A percentile compares a stretch with the other conserved stretches of the same genome.
Evolutionary conservation across 805 yeast species (phyloP).

Genomic region (Candida schatavii): DNA sequence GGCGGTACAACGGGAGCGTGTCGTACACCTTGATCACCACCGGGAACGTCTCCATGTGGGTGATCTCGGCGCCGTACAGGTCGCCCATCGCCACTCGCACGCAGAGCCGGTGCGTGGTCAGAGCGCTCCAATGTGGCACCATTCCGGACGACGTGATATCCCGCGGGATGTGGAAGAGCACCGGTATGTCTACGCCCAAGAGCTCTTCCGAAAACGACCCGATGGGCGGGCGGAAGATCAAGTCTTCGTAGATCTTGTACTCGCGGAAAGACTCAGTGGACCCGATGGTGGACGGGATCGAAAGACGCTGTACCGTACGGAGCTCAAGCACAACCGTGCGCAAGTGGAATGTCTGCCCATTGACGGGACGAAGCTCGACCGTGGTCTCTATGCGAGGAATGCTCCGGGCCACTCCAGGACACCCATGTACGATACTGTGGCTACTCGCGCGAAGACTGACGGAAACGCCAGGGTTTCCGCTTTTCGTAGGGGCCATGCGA

Average conservation of each 20-base stretch:
- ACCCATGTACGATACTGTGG: slow-evolving; percentile 55
- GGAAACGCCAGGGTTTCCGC: slow-evolving; percentile 6
- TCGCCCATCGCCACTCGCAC: slow-evolving; percentile 35
- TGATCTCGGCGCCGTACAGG: slow-evolving; percentile 25
- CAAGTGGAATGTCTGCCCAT: slow-evolving; percentile 45
- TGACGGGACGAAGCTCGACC: slow-evolving; percentile 50
- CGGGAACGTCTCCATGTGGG: slow-evolving; percentile 40
- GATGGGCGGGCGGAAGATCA: slow-evolving; percentile 35
- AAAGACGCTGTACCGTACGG: slow-evolving; percentile 49
- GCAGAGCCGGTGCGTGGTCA: slow-evolving; percentile 45
- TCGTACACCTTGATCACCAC: slow-evolving; percentile 56
- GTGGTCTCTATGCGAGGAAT: slow-evolving; percentile 59
- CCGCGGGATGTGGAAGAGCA: slow-evolving; percentile 53
- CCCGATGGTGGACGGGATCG: slow-evolving; percentile 33
- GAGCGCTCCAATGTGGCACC: slow-evolving; percentile 45
- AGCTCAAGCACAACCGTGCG: slow-evolving; percentile 49
- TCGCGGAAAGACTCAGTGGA: slow-evolving; percentile 32
- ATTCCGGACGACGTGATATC: slow-evolving; percentile 53
- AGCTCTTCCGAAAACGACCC: slow-evolving; percentile 39
- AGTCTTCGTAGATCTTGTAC: slow-evolving; percentile 31
- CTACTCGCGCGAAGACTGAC: slow-evolving; percentile 49
- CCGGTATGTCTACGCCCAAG: slow-evolving; percentile 58
- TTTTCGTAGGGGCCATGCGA: slow-evolving; percentile 12
- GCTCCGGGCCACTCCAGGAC: slow-evolving; percentile 66
- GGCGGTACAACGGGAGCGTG: slow-evolving; percentile 52